Percentiles rank a stretch among this genome's conserved stretches.
Evolutionary conservation across 2,329 filamentous ascomycete species (phyloP).

Genomic region (Fusarium sp.): DNA sequence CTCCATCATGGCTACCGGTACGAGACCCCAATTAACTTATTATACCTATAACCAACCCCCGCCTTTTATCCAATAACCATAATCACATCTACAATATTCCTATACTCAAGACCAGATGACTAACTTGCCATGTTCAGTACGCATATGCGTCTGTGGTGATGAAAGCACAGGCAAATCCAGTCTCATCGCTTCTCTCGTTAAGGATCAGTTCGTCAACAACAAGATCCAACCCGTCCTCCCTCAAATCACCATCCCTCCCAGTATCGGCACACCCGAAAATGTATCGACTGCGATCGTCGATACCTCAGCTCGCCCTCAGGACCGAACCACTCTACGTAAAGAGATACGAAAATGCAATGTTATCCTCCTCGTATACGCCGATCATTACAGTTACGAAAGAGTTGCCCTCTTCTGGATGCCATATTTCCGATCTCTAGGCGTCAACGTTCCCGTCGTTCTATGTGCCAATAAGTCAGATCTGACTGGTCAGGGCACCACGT

Average conservation of each 20-base stretch:
- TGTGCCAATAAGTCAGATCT: conserved; percentile 99
- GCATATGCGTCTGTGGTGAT: conserved; percentile 96
- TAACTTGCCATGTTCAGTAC: conserved; percentile 66
- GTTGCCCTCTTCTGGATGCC: conserved; percentile 99
- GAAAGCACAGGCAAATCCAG: conserved; percentile 96
- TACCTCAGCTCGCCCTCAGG: conserved; percentile 94
- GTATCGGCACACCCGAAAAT: conserved; percentile 93
- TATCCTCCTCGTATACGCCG: conserved; percentile 95
- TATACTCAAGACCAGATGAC: conserved; percentile 14
- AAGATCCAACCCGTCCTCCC: conserved; percentile 96
- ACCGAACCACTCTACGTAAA: conserved; percentile 89
- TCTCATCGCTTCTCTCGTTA: conserved; percentile 94
- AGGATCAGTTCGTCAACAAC: conserved; percentile 94
- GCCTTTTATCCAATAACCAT: conserved; percentile 5
- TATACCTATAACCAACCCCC: conserved; percentile 9
- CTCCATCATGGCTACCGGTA: conserved; percentile 50
- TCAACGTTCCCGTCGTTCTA: conserved; percentile 96
- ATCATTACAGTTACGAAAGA: conserved; percentile 98
- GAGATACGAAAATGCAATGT: conserved; percentile 98
- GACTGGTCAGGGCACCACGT: conserved; percentile 78
- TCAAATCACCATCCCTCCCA: conserved; percentile 94
- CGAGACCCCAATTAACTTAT: conserved; percentile 18
- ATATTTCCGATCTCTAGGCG: conserved; percentile 96
- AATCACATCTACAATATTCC: conserved; percentile 3
- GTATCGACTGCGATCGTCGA: conserved; percentile 98